A percentile compares a stretch with the other conserved stretches of the same genome.
Conservation (phyloP, 768 basidiomycete species). For the Tylopilus plumbeoviolaceoides region DNA sequence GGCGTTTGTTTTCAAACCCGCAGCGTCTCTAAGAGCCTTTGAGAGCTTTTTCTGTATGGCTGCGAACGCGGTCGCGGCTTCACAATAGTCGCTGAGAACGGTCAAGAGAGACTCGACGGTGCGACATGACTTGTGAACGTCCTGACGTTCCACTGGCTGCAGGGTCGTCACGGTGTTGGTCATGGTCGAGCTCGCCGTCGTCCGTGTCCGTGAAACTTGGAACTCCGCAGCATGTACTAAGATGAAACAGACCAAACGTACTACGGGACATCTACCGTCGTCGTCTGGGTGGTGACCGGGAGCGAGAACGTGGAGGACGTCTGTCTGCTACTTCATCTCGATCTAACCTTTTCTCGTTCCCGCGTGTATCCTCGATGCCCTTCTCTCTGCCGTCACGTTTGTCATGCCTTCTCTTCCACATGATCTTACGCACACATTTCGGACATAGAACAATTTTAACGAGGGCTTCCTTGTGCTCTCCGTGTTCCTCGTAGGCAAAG, state of each 20-base stretch:
- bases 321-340: not conserved
- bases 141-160: constrained; percentile 54
- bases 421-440: constrained; percentile 76
- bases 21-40: constrained; percentile 65
- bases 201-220: constrained; percentile 18
- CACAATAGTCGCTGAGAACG: constrained; percentile 70
- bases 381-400: constrained; percentile 33
- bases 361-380: not conserved
- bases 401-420: constrained; percentile 77
- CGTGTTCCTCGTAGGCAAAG: constrained; percentile 82
- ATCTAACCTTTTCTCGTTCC: not conserved
- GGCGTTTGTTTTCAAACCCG: constrained; percentile 52
- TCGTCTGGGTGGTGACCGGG: constrained; percentile 26
- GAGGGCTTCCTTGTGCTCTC: constrained; percentile 69
- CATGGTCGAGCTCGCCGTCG: constrained; percentile 12
- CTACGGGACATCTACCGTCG: not conserved
- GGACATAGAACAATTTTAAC: constrained; percentile 89
- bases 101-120: constrained; percentile 64
- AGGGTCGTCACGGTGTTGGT: constrained; percentile 6
- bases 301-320: constrained; percentile 23
- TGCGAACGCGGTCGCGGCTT: constrained; percentile 59
- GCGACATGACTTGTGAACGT: constrained; percentile 81
- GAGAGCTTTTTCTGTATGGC: constrained; percentile 70
- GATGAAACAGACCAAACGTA: not conserved
- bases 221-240: constrained; percentile 2